Percentiles rank a stretch among this genome's conserved stretches.
phyloP scores from a whole-genome alignment of 2,329 filamentous ascomycete species.

The Fulvia fulva region DNA sequence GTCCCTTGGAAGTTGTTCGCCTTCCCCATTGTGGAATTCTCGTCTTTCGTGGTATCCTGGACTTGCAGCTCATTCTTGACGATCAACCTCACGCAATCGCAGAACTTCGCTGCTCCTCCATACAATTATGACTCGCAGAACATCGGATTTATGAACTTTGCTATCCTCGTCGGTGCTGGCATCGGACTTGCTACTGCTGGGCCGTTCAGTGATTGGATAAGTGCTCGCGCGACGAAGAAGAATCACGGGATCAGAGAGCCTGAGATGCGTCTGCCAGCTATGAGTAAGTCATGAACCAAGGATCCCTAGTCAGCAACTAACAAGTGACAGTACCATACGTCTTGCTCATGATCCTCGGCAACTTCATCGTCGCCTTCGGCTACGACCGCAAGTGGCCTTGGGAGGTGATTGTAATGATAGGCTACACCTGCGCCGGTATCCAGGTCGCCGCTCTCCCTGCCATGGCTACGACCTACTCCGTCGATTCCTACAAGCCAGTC shows the following conservation, averaged over 20 bases:
- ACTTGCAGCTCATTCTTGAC: constrained; percentile 55
- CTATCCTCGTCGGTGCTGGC: constrained; percentile 51
- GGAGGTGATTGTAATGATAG: constrained; percentile 55
- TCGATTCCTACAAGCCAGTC: constrained; percentile 63
- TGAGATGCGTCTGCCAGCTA: constrained; percentile 54
- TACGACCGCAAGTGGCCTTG: constrained; percentile 44
- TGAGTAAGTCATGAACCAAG: constrained; percentile 23
- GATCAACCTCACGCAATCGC: constrained; percentile 57
- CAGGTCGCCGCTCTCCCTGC: constrained; percentile 59
- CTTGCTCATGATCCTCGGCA: constrained; percentile 54
- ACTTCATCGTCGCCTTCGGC: constrained; percentile 48
- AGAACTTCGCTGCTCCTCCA: constrained; percentile 53
- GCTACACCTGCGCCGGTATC: constrained; percentile 55
- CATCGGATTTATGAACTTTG: constrained; percentile 57
- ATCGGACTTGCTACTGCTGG: constrained; percentile 55
- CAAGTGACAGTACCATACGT: constrained; percentile 59
- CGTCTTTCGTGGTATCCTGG: constrained; percentile 60
- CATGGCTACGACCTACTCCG: constrained; percentile 57
- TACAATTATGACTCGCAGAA: constrained; percentile 51
- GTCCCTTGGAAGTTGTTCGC: constrained; percentile 59
- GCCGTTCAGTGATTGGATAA: constrained; percentile 55
- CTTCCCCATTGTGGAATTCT: constrained; percentile 61
- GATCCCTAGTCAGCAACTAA: background rate
- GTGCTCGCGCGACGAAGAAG: constrained; percentile 48
- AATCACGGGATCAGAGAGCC: constrained; percentile 56